Conservation (phyloP, 306 rosid species). For the Arachis stenosperma region DNA sequence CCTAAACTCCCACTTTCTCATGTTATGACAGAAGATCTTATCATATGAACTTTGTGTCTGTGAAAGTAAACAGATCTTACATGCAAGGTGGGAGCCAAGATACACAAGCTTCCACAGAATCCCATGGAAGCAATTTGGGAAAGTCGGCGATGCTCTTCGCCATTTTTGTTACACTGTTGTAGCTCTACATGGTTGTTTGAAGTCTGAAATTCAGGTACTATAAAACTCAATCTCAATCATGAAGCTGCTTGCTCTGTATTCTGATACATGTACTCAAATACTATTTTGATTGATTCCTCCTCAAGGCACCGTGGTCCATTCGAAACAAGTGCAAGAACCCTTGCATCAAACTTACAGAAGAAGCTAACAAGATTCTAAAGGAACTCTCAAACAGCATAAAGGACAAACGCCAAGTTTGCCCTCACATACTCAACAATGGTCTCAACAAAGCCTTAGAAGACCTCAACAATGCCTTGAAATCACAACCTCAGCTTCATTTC, state of each 20-base stretch:
- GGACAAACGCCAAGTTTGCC: conserved; percentile 67
- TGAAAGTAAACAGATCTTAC: conserved; percentile 63
- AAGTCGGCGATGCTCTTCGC: conserved; percentile 82
- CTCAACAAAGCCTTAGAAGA: conserved; percentile 68
- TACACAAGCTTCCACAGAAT: conserved; percentile 64
- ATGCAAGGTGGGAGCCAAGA: conserved; percentile 98
- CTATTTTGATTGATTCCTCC: not conserved
- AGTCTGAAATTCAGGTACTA: conserved; percentile 81
- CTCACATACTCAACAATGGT: conserved; percentile 57
- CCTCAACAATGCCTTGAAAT: conserved; percentile 70
- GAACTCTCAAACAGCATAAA: conserved; percentile 71
- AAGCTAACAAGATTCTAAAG: conserved; percentile 64
- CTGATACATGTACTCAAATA: no score
- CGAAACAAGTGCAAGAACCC: conserved; percentile 69
- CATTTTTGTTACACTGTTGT: conserved; percentile 83
- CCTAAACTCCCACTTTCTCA: not conserved
- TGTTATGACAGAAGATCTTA: not conserved
- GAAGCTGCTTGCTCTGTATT: no score
- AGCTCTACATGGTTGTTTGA: conserved; percentile 85
- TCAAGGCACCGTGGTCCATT: conserved; percentile 67
- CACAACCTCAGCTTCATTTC: conserved; percentile 72
- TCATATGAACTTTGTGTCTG: not conserved
- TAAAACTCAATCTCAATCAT: no score
- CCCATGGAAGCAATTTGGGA: conserved; percentile 88
- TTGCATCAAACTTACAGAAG: conserved; percentile 63